These are phyloP conservation scores for Nepenthes mirabilis DNA, from an alignment of 148 eudicot genomes.

Conservation along the genomic window DNA sequence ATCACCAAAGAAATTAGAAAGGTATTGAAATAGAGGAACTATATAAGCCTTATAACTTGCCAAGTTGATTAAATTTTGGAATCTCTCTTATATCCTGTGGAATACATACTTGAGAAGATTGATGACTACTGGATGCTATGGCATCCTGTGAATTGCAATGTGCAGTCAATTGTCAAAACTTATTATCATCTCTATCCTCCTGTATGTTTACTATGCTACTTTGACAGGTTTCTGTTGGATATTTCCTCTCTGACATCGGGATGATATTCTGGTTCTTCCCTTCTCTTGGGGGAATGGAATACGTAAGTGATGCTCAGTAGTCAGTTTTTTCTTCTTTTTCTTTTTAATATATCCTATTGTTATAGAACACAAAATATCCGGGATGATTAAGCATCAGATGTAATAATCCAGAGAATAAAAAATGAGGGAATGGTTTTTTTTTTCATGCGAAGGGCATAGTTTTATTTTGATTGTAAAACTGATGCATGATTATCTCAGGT, in stretches of 20 bases:
- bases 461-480: background rate
- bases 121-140: background rate
- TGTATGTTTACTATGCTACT: background rate
- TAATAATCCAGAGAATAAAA: background rate
- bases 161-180: background rate
- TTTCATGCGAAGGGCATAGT: background rate
- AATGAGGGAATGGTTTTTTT: background rate
- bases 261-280: slow-evolving; percentile 84
- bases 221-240: slow-evolving; percentile 80
- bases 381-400: background rate
- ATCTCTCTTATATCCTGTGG: too few relatives aligned
- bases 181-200: background rate
- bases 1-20: too few relatives aligned
- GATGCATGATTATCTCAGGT: slow-evolving; percentile 30
- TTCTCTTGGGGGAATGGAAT: slow-evolving; percentile 85
- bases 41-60: too few relatives aligned
- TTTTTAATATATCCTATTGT: background rate
- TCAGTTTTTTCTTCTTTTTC: background rate
- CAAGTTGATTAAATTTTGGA: too few relatives aligned
- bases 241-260: slow-evolving; percentile 77
- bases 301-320: slow-evolving; percentile 41
- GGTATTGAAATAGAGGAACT: too few relatives aligned
- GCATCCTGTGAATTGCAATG: background rate
- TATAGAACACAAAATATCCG: too few relatives aligned
- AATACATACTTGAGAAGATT: background rate